Conservation (phyloP, 345 rosid species). For the Sisymbrium altissimum region DNA sequence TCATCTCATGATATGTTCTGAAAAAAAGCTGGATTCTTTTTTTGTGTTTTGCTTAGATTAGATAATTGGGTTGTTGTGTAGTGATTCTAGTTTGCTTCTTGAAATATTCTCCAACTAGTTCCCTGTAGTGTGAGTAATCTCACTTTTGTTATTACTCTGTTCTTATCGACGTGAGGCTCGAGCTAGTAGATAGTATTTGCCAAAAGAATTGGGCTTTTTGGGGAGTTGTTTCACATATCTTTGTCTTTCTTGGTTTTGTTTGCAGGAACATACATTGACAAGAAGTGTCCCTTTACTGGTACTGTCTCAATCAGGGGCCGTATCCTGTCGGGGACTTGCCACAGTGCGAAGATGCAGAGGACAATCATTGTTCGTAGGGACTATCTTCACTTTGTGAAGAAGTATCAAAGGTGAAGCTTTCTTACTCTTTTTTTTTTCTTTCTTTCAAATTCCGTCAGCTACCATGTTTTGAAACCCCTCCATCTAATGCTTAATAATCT, state of each 20-base stretch:
- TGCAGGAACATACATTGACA: constrained; percentile 70
- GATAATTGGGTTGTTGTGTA: not conserved
- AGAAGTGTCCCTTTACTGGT: constrained; percentile 83
- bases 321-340: constrained; percentile 80
- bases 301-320: constrained; percentile 79
- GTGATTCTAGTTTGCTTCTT: not conserved
- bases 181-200: not conserved
- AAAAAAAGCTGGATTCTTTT: not conserved
- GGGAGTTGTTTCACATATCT: not conserved
- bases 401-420: constrained; percentile 62
- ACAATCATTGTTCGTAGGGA: constrained; percentile 79
- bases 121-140: not conserved
- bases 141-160: not conserved
- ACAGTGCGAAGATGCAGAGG: constrained; percentile 85
- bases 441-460: not conserved
- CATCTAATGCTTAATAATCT: constrained; percentile 49
- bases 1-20: not conserved
- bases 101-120: not conserved
- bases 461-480: constrained; percentile 49
- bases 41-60: not conserved
- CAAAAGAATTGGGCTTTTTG: too few species aligned
- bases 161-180: not conserved
- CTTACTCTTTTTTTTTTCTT: too few species aligned
- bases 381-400: constrained; percentile 79
- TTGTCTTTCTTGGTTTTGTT: not conserved